These are phyloP conservation scores for Brasenia schreberi DNA, from an alignment of 164 flowering plant species.

Conservation along the genomic window DNA sequence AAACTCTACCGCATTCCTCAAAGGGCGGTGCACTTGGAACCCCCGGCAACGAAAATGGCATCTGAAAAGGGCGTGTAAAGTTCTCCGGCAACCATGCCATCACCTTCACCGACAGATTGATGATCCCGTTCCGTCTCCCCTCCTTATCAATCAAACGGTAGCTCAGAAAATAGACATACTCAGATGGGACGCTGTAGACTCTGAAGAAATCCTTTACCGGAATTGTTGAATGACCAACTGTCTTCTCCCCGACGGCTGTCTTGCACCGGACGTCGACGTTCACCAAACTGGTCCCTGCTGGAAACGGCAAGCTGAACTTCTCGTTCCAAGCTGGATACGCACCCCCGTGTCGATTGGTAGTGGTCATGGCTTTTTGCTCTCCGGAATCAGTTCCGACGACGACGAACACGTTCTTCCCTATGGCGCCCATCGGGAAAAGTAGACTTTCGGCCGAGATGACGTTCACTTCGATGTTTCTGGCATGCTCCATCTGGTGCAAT, in stretches of 20 bases:
- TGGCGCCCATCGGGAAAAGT: slow-evolving; percentile 7
- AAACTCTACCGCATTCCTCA: too few relatives aligned
- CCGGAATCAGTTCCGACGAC: slow-evolving; percentile 13
- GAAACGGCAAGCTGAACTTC: slow-evolving; percentile 11
- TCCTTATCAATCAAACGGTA: slow-evolving; percentile 5
- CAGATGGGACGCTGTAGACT: neutral
- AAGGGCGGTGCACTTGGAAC: too few relatives aligned
- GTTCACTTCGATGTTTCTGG: slow-evolving; percentile 22
- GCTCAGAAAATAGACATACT: slow-evolving; percentile 1
- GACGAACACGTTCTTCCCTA: slow-evolving; percentile 27
- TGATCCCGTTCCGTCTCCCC: slow-evolving; percentile 3
- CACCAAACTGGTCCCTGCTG: neutral
- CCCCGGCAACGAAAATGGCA: too few relatives aligned
- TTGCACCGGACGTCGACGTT: slow-evolving; percentile 5
- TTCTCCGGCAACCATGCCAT: neutral
- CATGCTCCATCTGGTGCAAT: neutral
- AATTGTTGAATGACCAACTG: neutral
- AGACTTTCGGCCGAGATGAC: slow-evolving; percentile 32
- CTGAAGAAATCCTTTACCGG: slow-evolving; percentile 4
- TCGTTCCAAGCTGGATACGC: slow-evolving; percentile 38
- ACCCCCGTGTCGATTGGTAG: slow-evolving; percentile 23
- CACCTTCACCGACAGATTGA: slow-evolving; percentile 5
- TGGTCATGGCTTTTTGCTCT: slow-evolving; percentile 10
- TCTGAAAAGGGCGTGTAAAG: too few relatives aligned
- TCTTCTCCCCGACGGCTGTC: neutral